A percentile compares a stretch with the other conserved stretches of the same genome.
Conservation (phyloP, 208 protist species). For the Porcisia hertigi region DNA sequence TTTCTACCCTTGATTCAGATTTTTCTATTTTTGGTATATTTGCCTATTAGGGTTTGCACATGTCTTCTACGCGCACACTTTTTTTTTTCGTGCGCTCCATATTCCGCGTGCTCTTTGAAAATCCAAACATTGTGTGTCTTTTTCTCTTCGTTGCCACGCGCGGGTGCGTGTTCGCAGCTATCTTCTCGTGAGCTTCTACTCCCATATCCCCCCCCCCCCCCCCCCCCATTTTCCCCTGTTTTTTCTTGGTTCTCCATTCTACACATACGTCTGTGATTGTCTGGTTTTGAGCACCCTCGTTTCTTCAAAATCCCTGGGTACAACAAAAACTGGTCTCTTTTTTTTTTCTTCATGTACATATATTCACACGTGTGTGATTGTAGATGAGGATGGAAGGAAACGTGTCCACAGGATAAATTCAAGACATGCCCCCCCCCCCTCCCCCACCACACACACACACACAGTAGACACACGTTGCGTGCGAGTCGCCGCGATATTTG, state of each 20-base stretch:
- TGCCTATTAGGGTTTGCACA: not conserved
- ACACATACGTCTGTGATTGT: not conserved
- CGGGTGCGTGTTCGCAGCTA: not conserved
- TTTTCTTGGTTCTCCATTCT: not conserved
- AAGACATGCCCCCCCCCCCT: too few relatives aligned
- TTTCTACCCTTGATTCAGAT: not conserved
- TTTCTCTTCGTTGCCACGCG: too few relatives aligned
- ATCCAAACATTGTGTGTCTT: not conserved
- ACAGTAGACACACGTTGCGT: not conserved
- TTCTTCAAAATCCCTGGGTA: not conserved
- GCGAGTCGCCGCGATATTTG: not conserved
- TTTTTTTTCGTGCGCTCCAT: conserved; percentile 12
- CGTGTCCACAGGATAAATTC: not conserved
- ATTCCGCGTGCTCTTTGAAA: not conserved
- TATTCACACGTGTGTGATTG: too few relatives aligned
- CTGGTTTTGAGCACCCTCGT: not conserved
- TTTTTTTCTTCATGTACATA: too few relatives aligned
- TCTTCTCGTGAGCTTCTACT: not conserved
- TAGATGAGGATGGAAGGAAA: too few relatives aligned
- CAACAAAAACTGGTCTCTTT: not conserved
- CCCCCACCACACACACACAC: not conserved
- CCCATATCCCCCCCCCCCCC: not conserved
- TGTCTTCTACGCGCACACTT: not conserved
- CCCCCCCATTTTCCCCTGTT: too few relatives aligned
- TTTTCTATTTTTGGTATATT: too few relatives aligned